Evolutionary conservation across 1,139 yeast species (phyloP), one percentile per base, ranked within the genome.

Genomic region (Yamadazyma blattariae): DNA sequence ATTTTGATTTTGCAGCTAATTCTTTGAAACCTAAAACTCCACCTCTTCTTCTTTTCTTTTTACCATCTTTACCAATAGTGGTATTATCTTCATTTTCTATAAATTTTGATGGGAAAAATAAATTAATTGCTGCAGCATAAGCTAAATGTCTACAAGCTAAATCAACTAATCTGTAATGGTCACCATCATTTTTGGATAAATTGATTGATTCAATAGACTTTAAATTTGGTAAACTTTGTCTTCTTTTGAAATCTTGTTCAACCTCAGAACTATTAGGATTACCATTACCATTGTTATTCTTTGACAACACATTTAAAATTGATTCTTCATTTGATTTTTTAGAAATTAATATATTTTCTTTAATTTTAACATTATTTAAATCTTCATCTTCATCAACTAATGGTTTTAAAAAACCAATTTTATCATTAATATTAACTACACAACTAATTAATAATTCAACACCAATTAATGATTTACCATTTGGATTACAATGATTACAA

Each of bases 11-110:
- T 13, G 88, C 82, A 7, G 95, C 96, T 54, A 87, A 70, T 56
- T 87, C 96, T 57, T 87, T 85, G 61, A 87, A 87, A 0, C 96
- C 96, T 31, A 87, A 64, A 10, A 87, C 89, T 25, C 95, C 96
- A 17, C 96, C 96, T 55, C 95, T 73, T 65, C 90, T 76, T 52
- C 71, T 64, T 51, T 73, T 65, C 57, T 79, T 79, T 48, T 76
- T 74, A 17, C 46, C 44, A 26, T 30, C 35, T 12, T 30, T 32
- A 27, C 45, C 46, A 13, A 29, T 27, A 29, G 28, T 37, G 7
- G 27, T 28, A 19, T 31, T 32, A 4, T 33, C 20, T 12, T 42
- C 50, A 7, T 46, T 49, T 14, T 44, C 49, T 11, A 33, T 26
- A 25, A 32, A 39, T 32, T 46, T 46, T 29, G 37, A 40, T 7